Evolutionary conservation across 345 rosid species (phyloP).

Genomic region (Melaleuca quinquenervia): DNA sequence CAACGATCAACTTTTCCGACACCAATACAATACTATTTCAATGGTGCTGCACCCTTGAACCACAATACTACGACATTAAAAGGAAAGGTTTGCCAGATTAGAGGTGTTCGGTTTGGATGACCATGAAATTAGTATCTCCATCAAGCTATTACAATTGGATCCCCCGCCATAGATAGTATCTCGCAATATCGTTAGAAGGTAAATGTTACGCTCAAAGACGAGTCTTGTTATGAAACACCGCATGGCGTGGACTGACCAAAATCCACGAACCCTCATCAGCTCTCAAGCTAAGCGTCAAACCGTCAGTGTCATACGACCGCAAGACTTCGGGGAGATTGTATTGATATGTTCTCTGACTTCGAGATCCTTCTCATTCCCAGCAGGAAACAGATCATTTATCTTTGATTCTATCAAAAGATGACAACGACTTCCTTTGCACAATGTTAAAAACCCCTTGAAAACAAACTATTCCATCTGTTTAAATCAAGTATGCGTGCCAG

Average conservation of each 20-base stretch:
- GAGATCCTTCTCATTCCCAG: not conserved
- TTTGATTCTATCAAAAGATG: not conserved
- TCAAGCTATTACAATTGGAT: too few relatives aligned
- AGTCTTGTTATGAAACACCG: too few relatives aligned
- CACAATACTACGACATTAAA: not conserved
- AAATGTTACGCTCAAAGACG: not conserved
- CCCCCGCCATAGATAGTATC: not conserved
- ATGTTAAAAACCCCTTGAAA: not conserved
- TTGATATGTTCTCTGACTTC: not conserved
- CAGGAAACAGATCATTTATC: not conserved
- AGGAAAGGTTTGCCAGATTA: too few relatives aligned
- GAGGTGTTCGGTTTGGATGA: too few relatives aligned
- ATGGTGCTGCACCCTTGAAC: not conserved
- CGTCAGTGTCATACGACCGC: not conserved
- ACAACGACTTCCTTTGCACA: not conserved
- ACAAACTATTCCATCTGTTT: not conserved
- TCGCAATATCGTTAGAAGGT: not conserved
- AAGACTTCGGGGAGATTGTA: not conserved
- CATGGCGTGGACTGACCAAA: too few relatives aligned
- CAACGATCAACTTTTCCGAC: too few relatives aligned
- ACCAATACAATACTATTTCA: too few relatives aligned
- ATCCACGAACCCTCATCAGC: not conserved
- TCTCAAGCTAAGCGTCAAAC: not conserved
- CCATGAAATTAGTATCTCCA: too few relatives aligned
- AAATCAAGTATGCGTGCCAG: not conserved